Base-by-base conservation (phyloP, 768 basidiomycete genomes). In the Hypholoma sublateritium region DNA sequence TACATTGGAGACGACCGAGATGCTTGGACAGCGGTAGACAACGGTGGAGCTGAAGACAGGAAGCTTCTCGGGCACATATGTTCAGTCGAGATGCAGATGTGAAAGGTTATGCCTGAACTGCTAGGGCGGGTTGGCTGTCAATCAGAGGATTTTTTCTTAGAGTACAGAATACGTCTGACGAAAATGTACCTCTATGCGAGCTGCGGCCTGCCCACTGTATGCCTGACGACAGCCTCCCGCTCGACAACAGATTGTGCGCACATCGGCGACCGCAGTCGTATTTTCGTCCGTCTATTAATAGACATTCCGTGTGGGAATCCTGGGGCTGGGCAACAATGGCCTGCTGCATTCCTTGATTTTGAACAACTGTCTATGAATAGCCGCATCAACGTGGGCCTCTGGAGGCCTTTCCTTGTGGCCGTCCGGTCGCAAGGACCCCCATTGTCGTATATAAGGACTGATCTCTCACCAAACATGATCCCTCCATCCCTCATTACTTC, bases 401-500 rank as follows among this genome's bases (percentile, higher is more conserved):
- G 35, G 35, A 7, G 35, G 14, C 14, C 7, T 50, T 32, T 32
- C 28, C 28, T 32, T 24, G 36, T 49, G 43, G 39, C 32, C 47
- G 32, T 54, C 19, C 55, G 47, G 52, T 48, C 59, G 53, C 50
- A 59, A 36, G 47, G 50, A 46, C n/a, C 44, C 48, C 44, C 53
- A 41, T 21, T 44, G 37, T 19, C 16, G 42, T 50, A 48, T 53
- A 53, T 53, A 53, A 53, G 44, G 43, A 8, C 14, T 52, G 32
- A 19, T 45, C 16, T 35, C 39, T 35, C 25, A 28, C 14, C 12
- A 12, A 17, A 7, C 28, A 32, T 32, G 28, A 32, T 32, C 28
- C 28, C 42, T 22, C 42, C 36, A 47, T 50, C 59, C 52, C 48
- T 60, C 57, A 44, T 47, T 51, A 51, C 57, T 46, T 59, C 59